Evolutionary conservation across 1,139 yeast genomes (phyloP).

Genomic region (Pichia terricola): DNA sequence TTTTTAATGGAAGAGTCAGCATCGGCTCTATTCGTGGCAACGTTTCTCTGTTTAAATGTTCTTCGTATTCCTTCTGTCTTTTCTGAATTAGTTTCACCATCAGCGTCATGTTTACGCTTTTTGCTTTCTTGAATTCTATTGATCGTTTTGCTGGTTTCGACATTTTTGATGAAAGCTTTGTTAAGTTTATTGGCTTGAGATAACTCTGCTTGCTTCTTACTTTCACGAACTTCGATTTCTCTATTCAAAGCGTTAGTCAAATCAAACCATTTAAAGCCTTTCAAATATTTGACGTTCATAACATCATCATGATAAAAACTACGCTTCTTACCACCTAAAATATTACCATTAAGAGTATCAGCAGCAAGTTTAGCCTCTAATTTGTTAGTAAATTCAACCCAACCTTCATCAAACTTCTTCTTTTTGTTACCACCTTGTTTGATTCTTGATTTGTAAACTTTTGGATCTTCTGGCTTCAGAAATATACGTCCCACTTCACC

Average conservation of each 20-base stretch:
- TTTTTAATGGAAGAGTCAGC: conserved; percentile 43
- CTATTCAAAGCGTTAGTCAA: conserved; percentile 87
- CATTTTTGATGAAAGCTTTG: conserved; percentile 72
- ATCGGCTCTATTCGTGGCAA: conserved; percentile 56
- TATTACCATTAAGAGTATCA: conserved; percentile 76
- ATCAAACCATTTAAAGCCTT: conserved; percentile 92
- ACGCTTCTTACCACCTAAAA: conserved; percentile 85
- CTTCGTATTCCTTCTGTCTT: conserved; percentile 33
- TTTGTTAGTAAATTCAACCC: conserved; percentile 88
- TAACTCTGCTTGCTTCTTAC: conserved; percentile 78
- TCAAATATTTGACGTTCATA: conserved; percentile 77
- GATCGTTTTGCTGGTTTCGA: conserved; percentile 79
- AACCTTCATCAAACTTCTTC: conserved; percentile 82
- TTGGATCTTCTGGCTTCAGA: conserved; percentile 75
- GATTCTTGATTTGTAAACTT: conserved; percentile 55
- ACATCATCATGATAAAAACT: conserved; percentile 93
- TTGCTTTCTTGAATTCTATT: conserved; percentile 45
- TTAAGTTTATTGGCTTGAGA: conserved; percentile 83
- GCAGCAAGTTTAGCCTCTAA: conserved; percentile 87
- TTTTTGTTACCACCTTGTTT: conserved; percentile 94
- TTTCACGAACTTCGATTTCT: conserved; percentile 83
- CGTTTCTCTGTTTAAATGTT: conserved; percentile 53
- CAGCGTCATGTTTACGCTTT: conserved; percentile 14
- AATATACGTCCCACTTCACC: conserved; percentile 83
- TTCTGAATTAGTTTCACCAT: conserved; percentile 10